phyloP scores from a whole-genome alignment of 768 basidiomycete genomes.

The Macrocybe gigantea region DNA sequence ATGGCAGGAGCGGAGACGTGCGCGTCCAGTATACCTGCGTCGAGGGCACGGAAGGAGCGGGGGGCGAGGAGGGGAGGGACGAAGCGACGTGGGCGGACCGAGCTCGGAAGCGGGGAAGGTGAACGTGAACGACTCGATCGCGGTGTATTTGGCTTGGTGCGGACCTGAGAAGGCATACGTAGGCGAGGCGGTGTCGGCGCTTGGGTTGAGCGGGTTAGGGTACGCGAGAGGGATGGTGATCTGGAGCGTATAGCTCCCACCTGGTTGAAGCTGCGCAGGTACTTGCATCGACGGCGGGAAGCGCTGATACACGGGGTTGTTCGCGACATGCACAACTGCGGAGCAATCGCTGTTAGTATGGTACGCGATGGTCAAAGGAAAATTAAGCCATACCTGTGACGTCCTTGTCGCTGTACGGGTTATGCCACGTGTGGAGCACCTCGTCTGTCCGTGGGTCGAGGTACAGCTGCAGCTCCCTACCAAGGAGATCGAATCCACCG shows the following conservation, averaged over 20 bases:
- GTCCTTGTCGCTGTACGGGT: constrained; percentile 10
- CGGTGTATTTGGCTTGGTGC: constrained; percentile 10
- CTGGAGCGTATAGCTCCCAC: constrained; percentile 10
- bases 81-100: background rate
- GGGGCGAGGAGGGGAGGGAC: too few species aligned
- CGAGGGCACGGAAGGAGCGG: constrained; percentile 5
- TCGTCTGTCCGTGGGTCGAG: constrained; percentile 12
- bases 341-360: background rate
- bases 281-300: constrained; percentile 7
- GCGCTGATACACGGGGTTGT: constrained; percentile 13
- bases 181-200: constrained; percentile 8
- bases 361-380: background rate
- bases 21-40: constrained; percentile 12
- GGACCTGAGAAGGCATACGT: constrained; percentile 9
- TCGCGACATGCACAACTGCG: constrained; percentile 13
- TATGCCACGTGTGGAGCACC: constrained; percentile 13
- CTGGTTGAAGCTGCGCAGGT: constrained; percentile 7
- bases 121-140: constrained; percentile 15
- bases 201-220: constrained; percentile 15
- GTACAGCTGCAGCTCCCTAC: constrained; percentile 12
- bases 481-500: constrained; percentile 11
- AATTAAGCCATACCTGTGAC: constrained; percentile 7
- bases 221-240: constrained; percentile 12
- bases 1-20: constrained; percentile 9
- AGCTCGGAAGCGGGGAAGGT: constrained; percentile 9